These are phyloP conservation scores for Cryptosporidium sp. DNA, from an alignment of 169 alveolate species.

Conservation along the genomic window DNA sequence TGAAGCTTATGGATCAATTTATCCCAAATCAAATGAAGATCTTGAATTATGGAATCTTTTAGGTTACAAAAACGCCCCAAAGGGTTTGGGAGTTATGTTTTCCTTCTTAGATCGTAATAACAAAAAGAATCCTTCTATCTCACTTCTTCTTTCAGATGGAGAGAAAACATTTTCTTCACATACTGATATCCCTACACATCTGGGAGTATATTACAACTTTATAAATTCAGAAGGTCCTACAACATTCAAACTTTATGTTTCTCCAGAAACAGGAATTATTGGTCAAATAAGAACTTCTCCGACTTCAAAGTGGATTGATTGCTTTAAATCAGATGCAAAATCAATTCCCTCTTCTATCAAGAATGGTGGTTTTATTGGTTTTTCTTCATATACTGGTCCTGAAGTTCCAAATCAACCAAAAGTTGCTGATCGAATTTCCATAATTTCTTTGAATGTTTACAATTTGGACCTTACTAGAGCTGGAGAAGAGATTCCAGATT, in stretches of 20 bases:
- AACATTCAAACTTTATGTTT: constrained; percentile 77
- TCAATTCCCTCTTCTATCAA: constrained; percentile 53
- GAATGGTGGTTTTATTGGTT: constrained; percentile 79
- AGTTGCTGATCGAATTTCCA: constrained; percentile 63
- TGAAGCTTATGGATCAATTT: constrained; percentile 77
- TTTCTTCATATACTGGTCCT: constrained; percentile 76
- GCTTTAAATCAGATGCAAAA: constrained; percentile 75
- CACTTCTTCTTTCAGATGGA: constrained; percentile 72
- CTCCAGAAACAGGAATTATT: constrained; percentile 77
- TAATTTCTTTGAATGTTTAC: constrained; percentile 62
- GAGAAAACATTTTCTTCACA: not conserved
- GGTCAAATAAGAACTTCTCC: constrained; percentile 79
- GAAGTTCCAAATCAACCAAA: constrained; percentile 28
- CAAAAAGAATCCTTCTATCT: constrained; percentile 80
- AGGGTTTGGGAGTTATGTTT: constrained; percentile 81
- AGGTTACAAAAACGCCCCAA: constrained; percentile 80
- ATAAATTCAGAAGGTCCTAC: constrained; percentile 51
- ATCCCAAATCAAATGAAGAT: constrained; percentile 78
- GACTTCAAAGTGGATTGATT: constrained; percentile 78
- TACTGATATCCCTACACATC: constrained; percentile 54
- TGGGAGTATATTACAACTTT: constrained; percentile 65
- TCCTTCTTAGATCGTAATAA: constrained; percentile 73
- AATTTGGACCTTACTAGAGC: constrained; percentile 78
- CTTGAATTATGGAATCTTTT: constrained; percentile 77
- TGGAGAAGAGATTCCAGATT: constrained; percentile 77